A percentile compares a stretch with the other conserved stretches of the same genome.
Conservation (phyloP, 495 filamentous ascomycete genomes). For the Penicillium salamii region DNA sequence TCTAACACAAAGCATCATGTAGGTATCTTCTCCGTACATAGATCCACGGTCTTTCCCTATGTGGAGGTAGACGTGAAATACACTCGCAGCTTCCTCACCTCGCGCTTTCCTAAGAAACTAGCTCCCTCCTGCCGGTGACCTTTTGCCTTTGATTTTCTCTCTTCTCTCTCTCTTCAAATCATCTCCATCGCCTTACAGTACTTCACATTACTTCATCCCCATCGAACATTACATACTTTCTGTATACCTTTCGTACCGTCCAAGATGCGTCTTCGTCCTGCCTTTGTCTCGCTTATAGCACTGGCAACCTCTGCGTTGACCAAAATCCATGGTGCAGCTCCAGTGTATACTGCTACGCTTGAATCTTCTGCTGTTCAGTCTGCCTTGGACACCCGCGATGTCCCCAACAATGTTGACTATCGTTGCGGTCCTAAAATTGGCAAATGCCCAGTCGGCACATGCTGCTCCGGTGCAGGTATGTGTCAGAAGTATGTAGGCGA, state of each 20-base stretch:
- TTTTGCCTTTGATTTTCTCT: background rate
- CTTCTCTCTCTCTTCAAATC: background rate
- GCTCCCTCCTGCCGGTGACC: background rate
- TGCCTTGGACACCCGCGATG: conserved; percentile 9
- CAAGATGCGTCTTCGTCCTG: conserved; percentile 26
- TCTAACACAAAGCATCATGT: background rate
- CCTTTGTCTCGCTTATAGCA: conserved; percentile 12
- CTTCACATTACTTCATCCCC: conserved; percentile 9
- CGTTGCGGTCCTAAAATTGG: conserved; percentile 44
- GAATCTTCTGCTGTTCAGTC: background rate
- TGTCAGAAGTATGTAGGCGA: conserved; percentile 12
- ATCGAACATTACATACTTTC: conserved; percentile 20
- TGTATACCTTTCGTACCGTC: conserved; percentile 8
- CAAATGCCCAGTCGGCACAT: conserved; percentile 53
- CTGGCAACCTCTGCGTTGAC: conserved; percentile 11
- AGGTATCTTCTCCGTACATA: too few species aligned
- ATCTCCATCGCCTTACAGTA: background rate
- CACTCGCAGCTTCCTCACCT: conserved; percentile 7
- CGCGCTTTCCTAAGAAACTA: background rate
- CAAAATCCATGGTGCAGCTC: background rate
- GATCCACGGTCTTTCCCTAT: background rate
- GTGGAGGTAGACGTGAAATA: background rate
- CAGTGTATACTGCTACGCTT: conserved; percentile 2
- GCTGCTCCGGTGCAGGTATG: conserved; percentile 63
- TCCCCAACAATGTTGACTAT: conserved; percentile 16